Base-by-base conservation (phyloP, 2,329 filamentous ascomycete genomes). In the Fusarium sp. region DNA sequence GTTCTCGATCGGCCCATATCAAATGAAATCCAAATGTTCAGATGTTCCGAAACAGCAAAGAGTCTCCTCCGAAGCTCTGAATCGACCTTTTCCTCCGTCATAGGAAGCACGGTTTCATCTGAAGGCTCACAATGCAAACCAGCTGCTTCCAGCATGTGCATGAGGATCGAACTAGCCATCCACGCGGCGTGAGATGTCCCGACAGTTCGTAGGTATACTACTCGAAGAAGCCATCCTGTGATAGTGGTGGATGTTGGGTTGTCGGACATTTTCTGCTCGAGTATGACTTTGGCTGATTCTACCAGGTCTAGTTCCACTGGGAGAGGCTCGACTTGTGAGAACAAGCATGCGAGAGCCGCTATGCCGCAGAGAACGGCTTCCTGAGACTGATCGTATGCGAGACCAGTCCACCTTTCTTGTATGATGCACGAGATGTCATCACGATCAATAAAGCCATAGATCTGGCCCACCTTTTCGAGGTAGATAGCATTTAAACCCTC, bases 21-120 rank as follows among this genome's bases (percentile, higher is more conserved):
- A 64, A 87, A 88, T 1, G 85, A 87, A 26, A 84, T 83, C 86
- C 86, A 88, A 14, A 83, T 84, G 66, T 88, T 88, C 9, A 89
- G 79, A 65, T 88, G 86, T 11, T 85, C 83, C 0, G 86, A 83
- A 40, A 88, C 81, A 52, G 83, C 81, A 70, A 86, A 75, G 5
- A 86, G 72, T 3, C 83, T 75, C 14, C 79, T 77, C 13, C 79
- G 78, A 10, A 77, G 75, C 30, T 85, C 83, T 13, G 76, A 46
- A 17, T 80, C 74, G 17, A 77, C 65, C 1, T 73, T 69, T 15
- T 74, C 72, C 7, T 63, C 72, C 1, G 74, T 44, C 2, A 64
- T 51, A 0, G 64, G 71, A 4, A 79, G 72, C 0, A 75, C 66
- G 2, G 75, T 72, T 14, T 75, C 72, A 5, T 60, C 53, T 0